Conservation (phyloP, 2,329 filamentous ascomycete genomes). For the Penicillium sp. region DNA sequence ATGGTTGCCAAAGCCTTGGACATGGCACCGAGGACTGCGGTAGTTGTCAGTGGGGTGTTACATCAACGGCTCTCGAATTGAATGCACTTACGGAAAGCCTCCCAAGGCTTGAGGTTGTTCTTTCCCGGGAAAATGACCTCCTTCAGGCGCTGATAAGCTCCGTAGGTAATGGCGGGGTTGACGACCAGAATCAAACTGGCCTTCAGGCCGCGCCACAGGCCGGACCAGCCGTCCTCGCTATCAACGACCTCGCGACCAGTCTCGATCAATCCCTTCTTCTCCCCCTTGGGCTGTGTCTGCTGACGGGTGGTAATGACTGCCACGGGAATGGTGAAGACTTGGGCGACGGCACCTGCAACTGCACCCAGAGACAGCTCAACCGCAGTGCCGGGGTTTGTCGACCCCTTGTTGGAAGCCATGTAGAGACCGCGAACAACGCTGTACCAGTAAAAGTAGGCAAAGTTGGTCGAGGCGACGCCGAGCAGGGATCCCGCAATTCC, state of each 20-base stretch:
- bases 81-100: slow-evolving; percentile 79
- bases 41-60: slow-evolving; percentile 17
- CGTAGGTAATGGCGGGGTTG: slow-evolving; percentile 97
- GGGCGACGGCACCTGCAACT: slow-evolving; percentile 83
- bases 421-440: slow-evolving; percentile 83
- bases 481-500: slow-evolving; percentile 85
- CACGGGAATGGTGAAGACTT: slow-evolving; percentile 95
- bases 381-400: slow-evolving; percentile 72
- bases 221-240: slow-evolving; percentile 84
- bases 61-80: neutral
- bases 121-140: slow-evolving; percentile 76
- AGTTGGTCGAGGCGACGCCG: slow-evolving; percentile 95
- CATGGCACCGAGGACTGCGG: slow-evolving; percentile 79
- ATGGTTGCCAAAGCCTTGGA: slow-evolving; percentile 93
- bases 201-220: slow-evolving; percentile 93
- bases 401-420: slow-evolving; percentile 58
- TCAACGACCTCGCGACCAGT: slow-evolving; percentile 88
- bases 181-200: slow-evolving; percentile 93
- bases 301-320: slow-evolving; percentile 94
- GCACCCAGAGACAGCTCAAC: slow-evolving; percentile 84
- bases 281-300: slow-evolving; percentile 82
- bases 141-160: slow-evolving; percentile 88
- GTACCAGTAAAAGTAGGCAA: slow-evolving; percentile 99
- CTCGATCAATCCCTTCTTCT: slow-evolving; percentile 82
- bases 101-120: slow-evolving; percentile 72